phyloP scores from a whole-genome alignment of 2,329 filamentous ascomycete species.

The Trichoderma atrobrunneum region DNA sequence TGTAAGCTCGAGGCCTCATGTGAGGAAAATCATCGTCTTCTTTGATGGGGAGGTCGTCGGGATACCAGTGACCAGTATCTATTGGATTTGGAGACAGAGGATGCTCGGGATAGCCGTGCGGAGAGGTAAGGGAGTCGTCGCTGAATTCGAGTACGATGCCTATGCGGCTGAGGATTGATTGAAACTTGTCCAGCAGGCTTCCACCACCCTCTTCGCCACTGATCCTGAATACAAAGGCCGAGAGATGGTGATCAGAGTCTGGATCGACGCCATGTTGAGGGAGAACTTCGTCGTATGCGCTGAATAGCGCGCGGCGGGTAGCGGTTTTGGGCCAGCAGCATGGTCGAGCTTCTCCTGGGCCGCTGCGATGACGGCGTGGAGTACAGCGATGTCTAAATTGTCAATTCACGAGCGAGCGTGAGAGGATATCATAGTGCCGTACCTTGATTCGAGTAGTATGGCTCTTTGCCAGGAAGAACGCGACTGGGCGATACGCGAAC shows the following conservation, averaged over 20 bases:
- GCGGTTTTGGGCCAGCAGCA: constrained; percentile 57
- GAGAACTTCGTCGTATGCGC: constrained; percentile 76
- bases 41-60: constrained; percentile 11
- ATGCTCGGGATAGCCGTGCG: constrained; percentile 25
- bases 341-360: constrained; percentile 63
- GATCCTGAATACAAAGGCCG: constrained; percentile 76
- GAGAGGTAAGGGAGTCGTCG: constrained; percentile 31
- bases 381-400: constrained; percentile 68
- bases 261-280: constrained; percentile 65
- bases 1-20: background rate
- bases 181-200: constrained; percentile 67
- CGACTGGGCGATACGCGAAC: constrained; percentile 30
- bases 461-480: constrained; percentile 31
- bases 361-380: constrained; percentile 71
- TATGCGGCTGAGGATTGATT: constrained; percentile 63
- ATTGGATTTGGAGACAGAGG: constrained; percentile 26
- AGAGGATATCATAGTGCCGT: background rate
- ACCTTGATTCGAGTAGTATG: constrained; percentile 63
- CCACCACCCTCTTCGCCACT: constrained; percentile 59
- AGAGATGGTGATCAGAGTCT: constrained; percentile 72
- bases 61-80: constrained; percentile 23
- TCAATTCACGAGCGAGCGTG: background rate
- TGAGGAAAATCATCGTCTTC: background rate
- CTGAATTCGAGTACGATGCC: constrained; percentile 68
- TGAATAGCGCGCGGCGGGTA: constrained; percentile 77